Percentiles rank a stretch among this genome's conserved stretches.
Conservation (phyloP, 2,329 filamentous ascomycete species). For the Lasiodiplodia gonubiensis region DNA sequence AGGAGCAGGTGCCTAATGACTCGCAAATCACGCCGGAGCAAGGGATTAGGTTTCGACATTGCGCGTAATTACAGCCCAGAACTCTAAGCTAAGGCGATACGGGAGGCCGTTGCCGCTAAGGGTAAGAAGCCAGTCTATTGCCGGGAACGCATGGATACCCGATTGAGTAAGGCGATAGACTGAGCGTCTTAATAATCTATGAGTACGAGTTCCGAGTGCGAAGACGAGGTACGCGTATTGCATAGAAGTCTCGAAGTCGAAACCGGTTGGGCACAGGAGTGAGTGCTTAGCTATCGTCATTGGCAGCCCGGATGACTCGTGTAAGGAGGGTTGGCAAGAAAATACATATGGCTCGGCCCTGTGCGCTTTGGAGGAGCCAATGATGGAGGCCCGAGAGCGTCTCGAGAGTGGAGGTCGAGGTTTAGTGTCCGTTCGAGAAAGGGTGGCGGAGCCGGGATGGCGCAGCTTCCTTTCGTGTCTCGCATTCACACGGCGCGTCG, state of each 20-base stretch:
- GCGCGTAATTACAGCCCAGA: background rate
- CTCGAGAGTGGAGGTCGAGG: background rate
- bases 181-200: background rate
- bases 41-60: background rate
- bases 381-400: background rate
- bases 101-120: background rate
- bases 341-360: background rate
- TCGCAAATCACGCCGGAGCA: background rate
- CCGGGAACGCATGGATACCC: background rate
- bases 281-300: background rate
- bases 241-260: background rate
- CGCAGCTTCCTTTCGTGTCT: conserved; percentile 1
- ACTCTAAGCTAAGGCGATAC: background rate
- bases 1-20: background rate
- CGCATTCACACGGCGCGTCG: conserved; percentile 3
- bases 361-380: background rate
- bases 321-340: background rate
- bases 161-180: background rate
- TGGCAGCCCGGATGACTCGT: background rate
- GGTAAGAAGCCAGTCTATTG: background rate
- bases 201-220: conserved; percentile 2
- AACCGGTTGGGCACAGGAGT: background rate
- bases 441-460: background rate
- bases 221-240: background rate
- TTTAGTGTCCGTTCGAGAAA: background rate